These are phyloP conservation scores for Arthrobotrys pseudoclavata DNA, from an alignment of 2,329 filamentous ascomycete species.

Conservation along the genomic window DNA sequence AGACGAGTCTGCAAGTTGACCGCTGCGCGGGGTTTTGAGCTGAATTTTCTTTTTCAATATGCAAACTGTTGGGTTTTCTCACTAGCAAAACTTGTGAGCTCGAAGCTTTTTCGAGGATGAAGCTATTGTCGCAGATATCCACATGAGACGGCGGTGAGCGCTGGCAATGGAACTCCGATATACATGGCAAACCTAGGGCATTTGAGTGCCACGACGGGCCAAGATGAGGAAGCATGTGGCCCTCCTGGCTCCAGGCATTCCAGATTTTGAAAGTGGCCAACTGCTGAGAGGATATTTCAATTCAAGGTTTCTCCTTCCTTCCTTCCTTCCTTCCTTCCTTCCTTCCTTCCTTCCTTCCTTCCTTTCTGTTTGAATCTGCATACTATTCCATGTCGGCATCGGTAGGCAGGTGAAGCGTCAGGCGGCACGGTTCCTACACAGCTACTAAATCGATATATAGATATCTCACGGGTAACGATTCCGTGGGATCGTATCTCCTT, in stretches of 20 bases:
- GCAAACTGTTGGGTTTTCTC: constrained; percentile 20
- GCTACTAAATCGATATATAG: constrained; percentile 12
- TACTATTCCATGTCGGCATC: constrained; percentile 6
- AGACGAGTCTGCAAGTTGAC: constrained; percentile 37
- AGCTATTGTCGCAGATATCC: constrained; percentile 20
- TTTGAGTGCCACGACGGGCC: constrained; percentile 26
- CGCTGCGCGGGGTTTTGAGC: constrained; percentile 58
- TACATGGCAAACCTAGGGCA: constrained; percentile 15
- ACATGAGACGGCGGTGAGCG: constrained; percentile 1
- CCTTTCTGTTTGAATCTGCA: constrained; percentile 22
- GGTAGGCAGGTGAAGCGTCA: constrained; percentile 1
- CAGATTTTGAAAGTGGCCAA: constrained; percentile 24
- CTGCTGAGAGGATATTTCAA: constrained; percentile 17
- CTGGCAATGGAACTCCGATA: constrained; percentile 14
- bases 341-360: too few relatives aligned
- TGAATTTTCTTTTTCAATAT: constrained; percentile 59
- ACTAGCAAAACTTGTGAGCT: constrained; percentile 18
- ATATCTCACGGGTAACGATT: constrained; percentile 9
- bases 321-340: too few relatives aligned
- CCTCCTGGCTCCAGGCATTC: constrained; percentile 31
- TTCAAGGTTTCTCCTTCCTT: constrained; percentile 23
- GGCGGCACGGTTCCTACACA: neutral
- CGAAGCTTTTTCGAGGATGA: constrained; percentile 17
- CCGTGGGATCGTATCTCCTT: neutral
- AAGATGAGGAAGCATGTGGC: constrained; percentile 34